Percentiles rank a stretch among this genome's conserved stretches.
Evolutionary conservation across 108 stramenopile species (phyloP).

Genomic region (Asterionellopsis glacialis): DNA sequence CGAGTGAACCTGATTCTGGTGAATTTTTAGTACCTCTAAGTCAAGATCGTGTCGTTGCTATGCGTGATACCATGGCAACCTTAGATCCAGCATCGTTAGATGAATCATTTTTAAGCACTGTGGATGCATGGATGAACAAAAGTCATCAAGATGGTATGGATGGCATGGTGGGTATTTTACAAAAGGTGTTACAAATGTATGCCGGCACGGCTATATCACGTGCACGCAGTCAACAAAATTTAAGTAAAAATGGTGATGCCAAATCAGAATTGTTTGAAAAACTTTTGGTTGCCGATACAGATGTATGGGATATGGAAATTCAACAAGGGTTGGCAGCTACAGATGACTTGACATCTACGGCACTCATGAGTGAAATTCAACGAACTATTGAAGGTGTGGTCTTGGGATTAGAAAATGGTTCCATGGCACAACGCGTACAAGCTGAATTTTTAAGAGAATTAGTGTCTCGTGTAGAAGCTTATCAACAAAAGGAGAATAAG

Average conservation of each 20-base stretch:
- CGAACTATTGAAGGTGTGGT: slow-evolving; percentile 85
- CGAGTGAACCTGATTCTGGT: slow-evolving; percentile 77
- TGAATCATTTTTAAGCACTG: slow-evolving; percentile 76
- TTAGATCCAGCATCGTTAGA: slow-evolving; percentile 59
- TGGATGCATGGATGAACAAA: slow-evolving; percentile 90
- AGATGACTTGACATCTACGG: slow-evolving; percentile 38
- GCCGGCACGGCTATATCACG: slow-evolving; percentile 63
- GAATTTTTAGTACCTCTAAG: slow-evolving; percentile 84
- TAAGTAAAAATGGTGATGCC: slow-evolving; percentile 32
- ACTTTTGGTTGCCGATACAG: slow-evolving; percentile 66
- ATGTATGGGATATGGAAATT: slow-evolving; percentile 75
- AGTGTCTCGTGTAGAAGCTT: slow-evolving; percentile 61
- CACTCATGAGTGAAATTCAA: slow-evolving; percentile 70
- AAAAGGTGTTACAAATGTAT: slow-evolving; percentile 86
- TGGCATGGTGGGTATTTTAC: slow-evolving; percentile 82
- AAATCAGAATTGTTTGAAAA: slow-evolving; percentile 50
- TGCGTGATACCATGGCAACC: slow-evolving; percentile 52
- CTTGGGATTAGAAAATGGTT: slow-evolving; percentile 83
- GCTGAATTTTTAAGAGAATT: slow-evolving; percentile 89
- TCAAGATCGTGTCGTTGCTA: slow-evolving; percentile 53
- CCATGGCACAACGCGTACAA: slow-evolving; percentile 87
- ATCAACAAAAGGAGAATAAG: background rate
- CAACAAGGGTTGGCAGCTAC: slow-evolving; percentile 11
- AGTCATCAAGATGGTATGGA: slow-evolving; percentile 87
- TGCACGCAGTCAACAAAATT: slow-evolving; percentile 39